These are phyloP conservation scores for Arthrocladium fulminans DNA, from an alignment of 2,329 filamentous ascomycete species.

Conservation along the genomic window DNA sequence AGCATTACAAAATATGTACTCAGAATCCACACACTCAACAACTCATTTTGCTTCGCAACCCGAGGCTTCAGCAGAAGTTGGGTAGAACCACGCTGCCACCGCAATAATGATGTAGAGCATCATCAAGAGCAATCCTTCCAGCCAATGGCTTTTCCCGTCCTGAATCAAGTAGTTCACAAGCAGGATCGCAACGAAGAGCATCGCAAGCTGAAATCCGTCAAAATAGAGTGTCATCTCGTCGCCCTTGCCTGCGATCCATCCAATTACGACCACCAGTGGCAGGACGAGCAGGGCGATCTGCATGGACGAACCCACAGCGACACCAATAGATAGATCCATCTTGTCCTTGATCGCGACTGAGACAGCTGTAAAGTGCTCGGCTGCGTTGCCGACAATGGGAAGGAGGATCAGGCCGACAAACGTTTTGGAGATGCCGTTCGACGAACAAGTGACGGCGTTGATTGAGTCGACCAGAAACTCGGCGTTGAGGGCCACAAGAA, in stretches of 20 bases:
- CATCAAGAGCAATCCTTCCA: constrained; percentile 54
- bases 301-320: constrained; percentile 57
- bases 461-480: constrained; percentile 56
- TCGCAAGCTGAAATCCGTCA: constrained; percentile 74
- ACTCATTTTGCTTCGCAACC: constrained; percentile 6
- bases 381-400: constrained; percentile 58
- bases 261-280: constrained; percentile 52
- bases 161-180: constrained; percentile 55
- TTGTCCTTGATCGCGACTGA: constrained; percentile 57
- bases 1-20: no score
- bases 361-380: constrained; percentile 57
- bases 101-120: constrained; percentile 55
- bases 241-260: constrained; percentile 49
- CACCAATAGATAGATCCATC: constrained; percentile 59
- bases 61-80: constrained; percentile 3
- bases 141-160: constrained; percentile 51
- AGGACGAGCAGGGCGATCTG: constrained; percentile 57
- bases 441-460: constrained; percentile 41
- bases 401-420: constrained; percentile 57
- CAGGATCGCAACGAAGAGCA: constrained; percentile 49
- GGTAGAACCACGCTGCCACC: constrained; percentile 31
- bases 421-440: constrained; percentile 44
- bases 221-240: constrained; percentile 68
- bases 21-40: no score
- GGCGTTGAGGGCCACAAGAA: constrained; percentile 68